Evolutionary conservation across 2,329 filamentous ascomycete species (phyloP), one percentile per base, ranked within the genome.

Genomic region (Pseudocercospora fijiensis): DNA sequence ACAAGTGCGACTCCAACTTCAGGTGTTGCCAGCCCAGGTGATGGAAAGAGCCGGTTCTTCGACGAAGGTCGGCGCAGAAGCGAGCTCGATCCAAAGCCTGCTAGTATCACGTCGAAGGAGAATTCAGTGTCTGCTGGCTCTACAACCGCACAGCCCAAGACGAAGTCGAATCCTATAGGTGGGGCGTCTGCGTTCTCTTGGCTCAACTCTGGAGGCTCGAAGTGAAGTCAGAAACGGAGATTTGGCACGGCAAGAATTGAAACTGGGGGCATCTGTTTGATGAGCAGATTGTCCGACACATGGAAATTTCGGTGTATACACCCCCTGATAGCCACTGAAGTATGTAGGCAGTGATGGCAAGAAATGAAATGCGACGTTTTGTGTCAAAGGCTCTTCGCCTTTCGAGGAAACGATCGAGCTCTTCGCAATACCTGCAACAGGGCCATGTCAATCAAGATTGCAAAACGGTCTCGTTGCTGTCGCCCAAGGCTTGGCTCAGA

Each of bases 101-200:
- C 58, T 4, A 67, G 63, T 59, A 57, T 62, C 37, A 65, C 30
- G 13, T 60, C 63, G 58, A 79, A 79, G 65, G 76, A 76, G 70
- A 78, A 77, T 65, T 61, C 58, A 9, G 52, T 20, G 8, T 59
- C 69, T n/a, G 57, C 58, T 33, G 58, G 47, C 28, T 58, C 62
- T n/a, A 58, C 58, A 18, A 56, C 57, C n/a, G 57, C 57, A 11
- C 55, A 60, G 20, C 57, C 68, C 13, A 76, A 76, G 70, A 74
- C 70, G 49, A 75, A 75, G 60, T 82, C 86, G 30, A 98, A 98
- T 73, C 94, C 95, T 0, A 86, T 96, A 18, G 94, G 94, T 8
- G 91, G 91, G n/a, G 94, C 90, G 13, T 95, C 91, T 63, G 94
- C 94, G 2, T 98, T 98, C 79, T 89, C 90, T 11, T 98, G 93